Base-by-base conservation (phyloP, 208 protist species). In the Endotrypanum monterogeii region DNA sequence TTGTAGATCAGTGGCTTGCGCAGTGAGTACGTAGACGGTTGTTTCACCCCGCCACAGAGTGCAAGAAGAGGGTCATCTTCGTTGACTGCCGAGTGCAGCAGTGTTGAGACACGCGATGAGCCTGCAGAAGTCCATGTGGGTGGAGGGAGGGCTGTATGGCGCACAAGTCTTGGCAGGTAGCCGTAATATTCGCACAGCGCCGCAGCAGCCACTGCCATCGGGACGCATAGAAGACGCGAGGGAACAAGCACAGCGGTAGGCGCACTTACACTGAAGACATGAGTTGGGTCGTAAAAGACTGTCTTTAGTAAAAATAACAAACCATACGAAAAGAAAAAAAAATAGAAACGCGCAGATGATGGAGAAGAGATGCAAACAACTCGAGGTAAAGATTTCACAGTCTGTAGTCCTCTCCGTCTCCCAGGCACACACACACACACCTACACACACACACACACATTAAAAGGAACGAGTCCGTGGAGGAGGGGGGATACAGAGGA, bases 151-250 rank as follows among this genome's bases (percentile, higher is more conserved):
- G 70, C 56, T 6, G 76, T 25, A 37, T 76, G 70, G 23, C 76
- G 71, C 7, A 80, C 67, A 0, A 86, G 67, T 25, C 62, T 78
- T 28, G 80, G 80, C 50, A 88, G 37, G 41, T 66, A 74, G 30
- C 83, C 86, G 68, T 88, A 87, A 50, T 87, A 90, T 55, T 88
- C 82, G 58, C 86, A 87, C 8, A 37, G 55, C 9, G 74, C 71
- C 12, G 63, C 37, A 46, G 52, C 39, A 35, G 39, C 52, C 20
- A 39, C 30, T 62, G 54, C 3, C 52, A 72, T 72, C 35, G 12
- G 30, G 32, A 23, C 18, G 35, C 20, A 61, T 9, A 8, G n/a
- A 39, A 32, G 18, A 70, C 48, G 7, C n/a, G 39, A n/a, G 32
- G 66, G 41, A 70, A 58, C 9, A 23, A 32, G 7, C 41, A 68